These are phyloP conservation scores for Knufia petricola DNA, from an alignment of 2,329 filamentous ascomycete genomes.

Conservation along the genomic window DNA sequence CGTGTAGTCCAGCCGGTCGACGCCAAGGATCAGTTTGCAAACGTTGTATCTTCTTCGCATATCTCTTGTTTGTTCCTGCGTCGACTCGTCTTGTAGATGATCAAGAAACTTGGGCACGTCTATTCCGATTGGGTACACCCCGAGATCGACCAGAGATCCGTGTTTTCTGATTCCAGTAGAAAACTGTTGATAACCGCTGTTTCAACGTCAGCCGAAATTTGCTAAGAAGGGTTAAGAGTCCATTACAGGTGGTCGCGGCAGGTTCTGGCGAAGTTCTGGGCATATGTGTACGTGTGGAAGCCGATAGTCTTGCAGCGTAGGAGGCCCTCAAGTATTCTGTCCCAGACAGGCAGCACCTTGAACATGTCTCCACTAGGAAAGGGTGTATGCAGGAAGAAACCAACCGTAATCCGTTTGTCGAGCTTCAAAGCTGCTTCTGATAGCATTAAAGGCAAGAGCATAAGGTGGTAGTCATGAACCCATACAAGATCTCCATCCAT, in stretches of 20 bases:
- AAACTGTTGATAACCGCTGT: no score
- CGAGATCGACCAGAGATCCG: no score
- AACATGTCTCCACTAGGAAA: conserved; percentile 92
- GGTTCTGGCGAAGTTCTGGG: no score
- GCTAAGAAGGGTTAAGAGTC: no score
- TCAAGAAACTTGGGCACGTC: no score
- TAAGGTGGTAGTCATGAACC: conserved; percentile 94
- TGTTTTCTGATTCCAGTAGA: no score
- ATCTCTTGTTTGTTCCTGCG: no score
- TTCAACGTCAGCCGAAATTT: no score
- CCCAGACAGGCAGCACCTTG: conserved; percentile 77
- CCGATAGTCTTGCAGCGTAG: conserved; percentile 83
- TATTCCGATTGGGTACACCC: no score
- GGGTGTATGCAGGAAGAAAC: conserved; percentile 90
- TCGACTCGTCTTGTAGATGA: no score
- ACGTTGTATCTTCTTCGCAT: conserved; percentile 85
- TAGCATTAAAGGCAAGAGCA: conserved; percentile 86
- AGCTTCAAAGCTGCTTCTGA: conserved; percentile 61
- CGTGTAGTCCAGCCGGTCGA: conserved; percentile 92
- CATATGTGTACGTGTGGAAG: conserved; percentile 98
- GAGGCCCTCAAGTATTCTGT: conserved; percentile 70
- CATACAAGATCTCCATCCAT: conserved; percentile 82
- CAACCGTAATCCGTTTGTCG: conserved; percentile 77
- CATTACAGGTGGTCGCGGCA: no score
- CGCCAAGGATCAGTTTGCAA: conserved; percentile 83